Base-by-base conservation (phyloP, 2,329 filamentous ascomycete genomes). In the Trichoderma aggressivum region DNA sequence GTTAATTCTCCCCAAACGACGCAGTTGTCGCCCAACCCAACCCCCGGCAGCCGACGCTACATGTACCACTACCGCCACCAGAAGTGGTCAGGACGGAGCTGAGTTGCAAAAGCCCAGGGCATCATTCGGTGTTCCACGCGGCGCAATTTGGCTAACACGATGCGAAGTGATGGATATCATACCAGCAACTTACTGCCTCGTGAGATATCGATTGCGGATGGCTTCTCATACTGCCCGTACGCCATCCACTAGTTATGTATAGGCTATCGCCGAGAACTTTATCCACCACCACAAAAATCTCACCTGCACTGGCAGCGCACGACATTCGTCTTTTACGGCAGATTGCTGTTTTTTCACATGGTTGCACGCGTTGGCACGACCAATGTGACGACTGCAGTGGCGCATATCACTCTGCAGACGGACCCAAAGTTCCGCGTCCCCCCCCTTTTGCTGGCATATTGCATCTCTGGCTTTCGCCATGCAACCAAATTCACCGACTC, bases 401-500 rank as follows among this genome's bases (percentile, higher is more conserved):
- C 63, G 63, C 63, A 66, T 58, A 58, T 66, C 50, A 39, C 50
- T 58, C 34, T 66, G 63, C 63, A 43, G 34, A 18, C 62, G 21
- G 21, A 11, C 62, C 43, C 43, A 53, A 65, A n/a, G 34, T 24
- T 24, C 50, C 32, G 32, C 24, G 16, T 34, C 16, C 30, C 30
- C 32, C 47, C 39, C 26, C 26, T 53, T 36, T 24, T 24, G 43
- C 62, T 55, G 28, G 50, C 62, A 36, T 53, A 64, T 50, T 66
- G 63, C 47, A 66, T 56, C 21, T 39, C n/a, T 56, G 47, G 50
- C 63, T 36, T 39, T 64, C 43, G 14, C 26, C 43, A 66, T 66
- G 50, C 47, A 39, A n/a, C 63, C 50, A 34, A 36, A 39, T 66
- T 34, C 63, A 56, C 63, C 53, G 63, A 56, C 63, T 66, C 47